phyloP scores from a whole-genome alignment of 2,329 filamentous ascomycete genomes.

The Diplodia corticola region DNA sequence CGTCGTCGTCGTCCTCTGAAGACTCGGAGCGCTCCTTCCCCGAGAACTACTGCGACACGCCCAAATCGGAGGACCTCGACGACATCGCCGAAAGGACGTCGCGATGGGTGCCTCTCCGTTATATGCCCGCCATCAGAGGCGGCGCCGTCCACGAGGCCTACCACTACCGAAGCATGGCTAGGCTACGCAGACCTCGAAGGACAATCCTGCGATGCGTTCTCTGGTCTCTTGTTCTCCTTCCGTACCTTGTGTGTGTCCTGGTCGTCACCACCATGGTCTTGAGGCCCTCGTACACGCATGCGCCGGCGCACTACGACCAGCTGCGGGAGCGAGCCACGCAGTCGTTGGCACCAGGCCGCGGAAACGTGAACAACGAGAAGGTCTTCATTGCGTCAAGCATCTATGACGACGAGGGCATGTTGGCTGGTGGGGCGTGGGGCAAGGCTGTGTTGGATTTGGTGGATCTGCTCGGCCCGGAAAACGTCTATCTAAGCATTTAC shows the following conservation, averaged over 20 bases:
- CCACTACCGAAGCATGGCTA: conserved; percentile 18
- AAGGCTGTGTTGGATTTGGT: conserved; percentile 61
- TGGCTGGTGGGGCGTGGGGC: conserved; percentile 67
- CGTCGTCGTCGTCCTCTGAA: conserved; percentile 13
- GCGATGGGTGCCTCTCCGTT: conserved; percentile 16
- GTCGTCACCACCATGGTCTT: conserved; percentile 50
- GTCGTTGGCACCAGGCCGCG: conserved; percentile 40
- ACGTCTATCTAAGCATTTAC: conserved; percentile 72
- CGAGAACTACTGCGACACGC: conserved; percentile 16
- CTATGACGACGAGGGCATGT: conserved; percentile 61
- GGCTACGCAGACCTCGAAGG: conserved; percentile 17
- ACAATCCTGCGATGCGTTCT: conserved; percentile 27
- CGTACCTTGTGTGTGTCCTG: conserved; percentile 37
- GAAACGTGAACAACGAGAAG: conserved; percentile 60
- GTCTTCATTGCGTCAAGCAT: conserved; percentile 74
- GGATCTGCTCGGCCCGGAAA: conserved; percentile 64
- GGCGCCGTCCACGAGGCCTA: conserved; percentile 8
- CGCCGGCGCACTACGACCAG: conserved; percentile 54
- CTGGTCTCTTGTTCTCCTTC: conserved; percentile 36
- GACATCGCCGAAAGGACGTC: conserved; percentile 8
- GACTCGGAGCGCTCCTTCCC: conserved; percentile 19
- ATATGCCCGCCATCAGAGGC: conserved; percentile 21
- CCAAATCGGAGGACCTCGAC: conserved; percentile 11
- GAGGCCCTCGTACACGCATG: conserved; percentile 58
- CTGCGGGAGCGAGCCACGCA: conserved; percentile 39